Evolutionary conservation across 139 green algal genomes (phyloP).

Genomic region (Micromonas pusilla): DNA sequence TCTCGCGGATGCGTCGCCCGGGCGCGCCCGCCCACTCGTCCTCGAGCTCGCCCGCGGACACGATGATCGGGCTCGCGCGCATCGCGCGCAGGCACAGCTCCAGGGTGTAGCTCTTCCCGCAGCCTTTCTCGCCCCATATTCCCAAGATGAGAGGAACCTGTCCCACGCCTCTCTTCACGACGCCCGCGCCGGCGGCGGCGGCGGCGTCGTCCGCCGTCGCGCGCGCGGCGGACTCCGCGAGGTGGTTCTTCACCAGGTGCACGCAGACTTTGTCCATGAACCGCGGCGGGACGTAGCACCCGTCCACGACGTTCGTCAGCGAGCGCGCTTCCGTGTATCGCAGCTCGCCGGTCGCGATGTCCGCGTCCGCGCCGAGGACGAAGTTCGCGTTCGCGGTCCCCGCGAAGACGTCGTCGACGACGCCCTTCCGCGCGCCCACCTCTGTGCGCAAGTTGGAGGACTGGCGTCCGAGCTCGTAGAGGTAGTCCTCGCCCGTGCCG

Average conservation of each 20-base stretch:
- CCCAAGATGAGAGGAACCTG: constrained; percentile 31
- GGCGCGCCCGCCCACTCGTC: constrained; percentile 46
- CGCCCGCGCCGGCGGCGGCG: too few species aligned
- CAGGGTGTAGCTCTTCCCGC: constrained; percentile 47
- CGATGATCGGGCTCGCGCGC: constrained; percentile 40
- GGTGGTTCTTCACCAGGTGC: constrained; percentile 44
- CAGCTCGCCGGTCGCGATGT: constrained; percentile 22
- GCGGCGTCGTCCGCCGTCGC: neutral
- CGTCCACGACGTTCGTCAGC: constrained; percentile 25
- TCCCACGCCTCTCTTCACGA: constrained; percentile 17
- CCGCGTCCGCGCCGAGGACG: constrained; percentile 6
- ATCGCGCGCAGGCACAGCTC: constrained; percentile 45
- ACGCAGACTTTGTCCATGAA: constrained; percentile 41
- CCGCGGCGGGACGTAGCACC: constrained; percentile 45
- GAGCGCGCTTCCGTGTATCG: constrained; percentile 1
- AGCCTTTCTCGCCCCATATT: constrained; percentile 46
- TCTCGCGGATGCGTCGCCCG: constrained; percentile 42
- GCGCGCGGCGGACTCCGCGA: neutral
- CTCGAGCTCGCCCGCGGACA: constrained; percentile 46
- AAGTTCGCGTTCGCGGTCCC: neutral
- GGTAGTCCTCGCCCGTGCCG: neutral
- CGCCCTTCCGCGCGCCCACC: constrained; percentile 12
- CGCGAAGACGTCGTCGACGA: constrained; percentile 13
- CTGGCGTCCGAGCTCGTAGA: constrained; percentile 19
- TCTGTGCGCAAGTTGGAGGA: constrained; percentile 16